phyloP scores from a whole-genome alignment of 192 early-diverging fungal species.

The Geosiphon pyriformis region DNA sequence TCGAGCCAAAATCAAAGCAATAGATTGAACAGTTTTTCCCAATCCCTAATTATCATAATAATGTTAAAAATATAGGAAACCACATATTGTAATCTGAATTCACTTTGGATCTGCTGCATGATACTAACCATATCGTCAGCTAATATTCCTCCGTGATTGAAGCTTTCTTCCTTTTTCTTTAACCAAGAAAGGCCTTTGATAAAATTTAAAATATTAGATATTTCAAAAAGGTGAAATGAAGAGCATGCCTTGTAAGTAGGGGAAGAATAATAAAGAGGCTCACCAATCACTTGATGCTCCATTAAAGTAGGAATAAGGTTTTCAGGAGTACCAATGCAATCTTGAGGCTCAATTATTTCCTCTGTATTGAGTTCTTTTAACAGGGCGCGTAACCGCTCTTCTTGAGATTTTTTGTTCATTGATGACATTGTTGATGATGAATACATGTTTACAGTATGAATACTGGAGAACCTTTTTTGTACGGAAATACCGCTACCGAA shows the following conservation, averaged over 20 bases:
- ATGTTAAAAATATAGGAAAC: too few relatives aligned
- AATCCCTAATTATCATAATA: too few relatives aligned
- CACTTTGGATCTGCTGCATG: too few relatives aligned
- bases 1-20: neutral
- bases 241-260: too few relatives aligned
- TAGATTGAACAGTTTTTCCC: neutral
- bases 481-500: too few relatives aligned
- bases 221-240: too few relatives aligned
- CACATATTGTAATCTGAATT: too few relatives aligned
- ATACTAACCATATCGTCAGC: conserved; percentile 10
- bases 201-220: too few relatives aligned
- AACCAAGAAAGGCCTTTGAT: conserved; percentile 4
- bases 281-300: conserved; percentile 4
- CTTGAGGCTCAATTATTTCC: neutral
- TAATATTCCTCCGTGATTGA: neutral
- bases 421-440: too few relatives aligned
- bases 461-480: too few relatives aligned
- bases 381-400: neutral
- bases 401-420: neutral
- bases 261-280: too few relatives aligned
- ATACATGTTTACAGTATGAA: too few relatives aligned
- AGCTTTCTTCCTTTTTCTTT: neutral
- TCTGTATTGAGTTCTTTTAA: neutral
- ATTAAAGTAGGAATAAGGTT: neutral
- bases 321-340: neutral